These are phyloP conservation scores for Wickerhamiella alocasiicola DNA, from an alignment of 805 yeast species.

Conservation along the genomic window DNA sequence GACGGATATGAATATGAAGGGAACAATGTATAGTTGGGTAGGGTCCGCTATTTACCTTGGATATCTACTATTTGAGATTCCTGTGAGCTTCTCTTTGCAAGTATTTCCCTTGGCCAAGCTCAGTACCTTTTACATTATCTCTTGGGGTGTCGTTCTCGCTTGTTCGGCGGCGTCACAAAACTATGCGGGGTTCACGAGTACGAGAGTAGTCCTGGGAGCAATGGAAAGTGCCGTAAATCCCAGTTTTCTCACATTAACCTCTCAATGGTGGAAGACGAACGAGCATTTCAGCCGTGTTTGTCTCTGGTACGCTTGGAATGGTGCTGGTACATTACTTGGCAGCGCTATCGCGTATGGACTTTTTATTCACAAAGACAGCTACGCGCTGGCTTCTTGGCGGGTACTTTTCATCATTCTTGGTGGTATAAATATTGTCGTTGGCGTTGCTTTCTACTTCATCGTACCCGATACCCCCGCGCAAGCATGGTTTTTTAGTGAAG, in stretches of 20 bases:
- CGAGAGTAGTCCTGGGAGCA: slow-evolving; percentile 40
- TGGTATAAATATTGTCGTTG: slow-evolving; percentile 40
- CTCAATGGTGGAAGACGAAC: slow-evolving; percentile 44
- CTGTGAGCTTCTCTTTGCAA: slow-evolving; percentile 38
- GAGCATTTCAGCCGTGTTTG: slow-evolving; percentile 42
- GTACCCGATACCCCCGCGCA: slow-evolving; percentile 44
- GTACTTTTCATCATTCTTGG: no score
- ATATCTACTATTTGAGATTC: slow-evolving; percentile 44
- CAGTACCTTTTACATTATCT: slow-evolving; percentile 35
- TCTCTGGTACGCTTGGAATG: slow-evolving; percentile 26
- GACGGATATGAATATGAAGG: slow-evolving; percentile 35
- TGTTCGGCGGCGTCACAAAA: slow-evolving; percentile 39
- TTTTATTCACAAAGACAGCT: slow-evolving; percentile 9
- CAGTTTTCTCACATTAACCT: slow-evolving; percentile 43
- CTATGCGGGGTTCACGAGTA: slow-evolving; percentile 35
- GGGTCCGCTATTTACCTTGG: slow-evolving; percentile 53
- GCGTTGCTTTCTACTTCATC: slow-evolving; percentile 35
- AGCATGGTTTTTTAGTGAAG: slow-evolving; percentile 28
- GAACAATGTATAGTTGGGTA: slow-evolving; percentile 34
- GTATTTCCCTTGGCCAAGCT: slow-evolving; percentile 44
- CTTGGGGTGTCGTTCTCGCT: slow-evolving; percentile 48
- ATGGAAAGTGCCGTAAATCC: slow-evolving; percentile 37
- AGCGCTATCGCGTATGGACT: slow-evolving; percentile 21
- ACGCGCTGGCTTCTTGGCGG: slow-evolving; percentile 43
- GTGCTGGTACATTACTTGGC: slow-evolving; percentile 21